Conservation (phyloP, 2,329 filamentous ascomycete genomes). For the Arthroderma sp. region DNA sequence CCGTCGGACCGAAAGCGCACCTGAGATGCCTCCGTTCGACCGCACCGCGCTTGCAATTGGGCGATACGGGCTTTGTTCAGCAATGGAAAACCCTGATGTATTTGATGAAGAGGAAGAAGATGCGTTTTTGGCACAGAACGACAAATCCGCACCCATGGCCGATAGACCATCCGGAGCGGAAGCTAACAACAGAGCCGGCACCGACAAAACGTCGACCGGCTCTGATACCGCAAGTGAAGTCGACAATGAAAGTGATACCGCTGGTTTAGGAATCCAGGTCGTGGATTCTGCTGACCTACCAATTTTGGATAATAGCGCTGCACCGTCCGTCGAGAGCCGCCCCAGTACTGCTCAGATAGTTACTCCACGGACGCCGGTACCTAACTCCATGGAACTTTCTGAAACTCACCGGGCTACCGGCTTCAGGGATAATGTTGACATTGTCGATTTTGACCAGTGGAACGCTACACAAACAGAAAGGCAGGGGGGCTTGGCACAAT, state of each 20-base stretch:
- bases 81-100: constrained; percentile 32
- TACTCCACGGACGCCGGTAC: constrained; percentile 8
- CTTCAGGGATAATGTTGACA: constrained; percentile 17
- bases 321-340: constrained; percentile 2
- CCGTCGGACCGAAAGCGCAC: constrained; percentile 37
- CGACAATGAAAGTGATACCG: constrained; percentile 1
- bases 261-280: constrained; percentile 11
- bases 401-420: constrained; percentile 1
- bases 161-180: background rate
- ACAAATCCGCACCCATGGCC: background rate
- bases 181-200: background rate
- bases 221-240: background rate
- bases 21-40: constrained; percentile 36
- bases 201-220: background rate
- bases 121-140: constrained; percentile 28
- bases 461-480: constrained; percentile 11
- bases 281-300: constrained; percentile 7
- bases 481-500: constrained; percentile 23
- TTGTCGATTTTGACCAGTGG: constrained; percentile 20
- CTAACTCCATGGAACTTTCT: constrained; percentile 1
- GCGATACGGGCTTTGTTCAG: constrained; percentile 25
- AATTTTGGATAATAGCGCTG: background rate
- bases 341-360: constrained; percentile 4
- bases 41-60: constrained; percentile 25
- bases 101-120: constrained; percentile 40